phyloP scores from a whole-genome alignment of 768 basidiomycete species.

The Phylloporus rhodoxanthus region DNA sequence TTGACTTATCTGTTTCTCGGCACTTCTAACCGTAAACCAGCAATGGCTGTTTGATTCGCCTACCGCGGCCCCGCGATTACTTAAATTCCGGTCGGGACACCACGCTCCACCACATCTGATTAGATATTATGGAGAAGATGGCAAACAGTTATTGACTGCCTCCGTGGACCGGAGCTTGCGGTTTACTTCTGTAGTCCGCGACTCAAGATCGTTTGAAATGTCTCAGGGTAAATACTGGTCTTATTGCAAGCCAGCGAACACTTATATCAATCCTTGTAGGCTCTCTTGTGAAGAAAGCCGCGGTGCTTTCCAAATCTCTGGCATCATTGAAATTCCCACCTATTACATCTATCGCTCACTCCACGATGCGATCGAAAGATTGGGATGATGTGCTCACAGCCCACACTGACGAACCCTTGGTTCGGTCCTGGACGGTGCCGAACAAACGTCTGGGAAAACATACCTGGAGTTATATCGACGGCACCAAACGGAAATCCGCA shows the following conservation, averaged over 20 bases:
- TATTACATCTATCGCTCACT: constrained; percentile 72
- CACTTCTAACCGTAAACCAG: constrained; percentile 36
- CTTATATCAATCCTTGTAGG: constrained; percentile 40
- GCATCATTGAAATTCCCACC: constrained; percentile 81
- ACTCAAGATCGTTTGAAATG: constrained; percentile 90
- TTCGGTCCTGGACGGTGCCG: constrained; percentile 83
- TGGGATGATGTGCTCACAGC: constrained; percentile 98
- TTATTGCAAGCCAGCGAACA: background rate
- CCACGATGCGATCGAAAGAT: constrained; percentile 78
- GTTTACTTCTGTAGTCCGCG: constrained; percentile 88
- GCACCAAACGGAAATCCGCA: constrained; percentile 40
- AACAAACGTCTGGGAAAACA: constrained; percentile 78
- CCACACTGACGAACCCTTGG: constrained; percentile 76
- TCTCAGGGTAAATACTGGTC: constrained; percentile 69
- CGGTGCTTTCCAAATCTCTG: constrained; percentile 68
- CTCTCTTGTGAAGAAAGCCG: constrained; percentile 77
- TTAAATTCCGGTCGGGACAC: constrained; percentile 92
- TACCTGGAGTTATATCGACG: constrained; percentile 53
- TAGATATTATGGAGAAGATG: constrained; percentile 94
- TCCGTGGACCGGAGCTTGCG: constrained; percentile 86
- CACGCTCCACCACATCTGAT: constrained; percentile 87
- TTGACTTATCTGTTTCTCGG: background rate
- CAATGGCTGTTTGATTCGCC: constrained; percentile 99
- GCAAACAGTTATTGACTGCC: constrained; percentile 87
- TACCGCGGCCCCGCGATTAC: constrained; percentile 73